A percentile compares a stretch with the other conserved stretches of the same genome.
phyloP scores from a whole-genome alignment of 805 yeast species.

The Spathaspora sp. region DNA sequence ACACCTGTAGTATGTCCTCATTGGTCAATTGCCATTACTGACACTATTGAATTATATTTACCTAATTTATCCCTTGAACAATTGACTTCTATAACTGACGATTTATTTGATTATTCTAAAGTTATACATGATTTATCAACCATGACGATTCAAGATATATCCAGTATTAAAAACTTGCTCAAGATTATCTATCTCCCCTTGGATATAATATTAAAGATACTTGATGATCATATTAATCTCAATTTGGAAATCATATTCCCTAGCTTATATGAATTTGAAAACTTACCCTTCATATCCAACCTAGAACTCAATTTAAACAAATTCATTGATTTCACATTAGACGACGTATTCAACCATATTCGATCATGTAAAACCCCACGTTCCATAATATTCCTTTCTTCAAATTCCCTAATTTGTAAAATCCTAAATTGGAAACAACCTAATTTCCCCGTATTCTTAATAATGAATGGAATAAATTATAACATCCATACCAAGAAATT shows the following conservation, averaged over 20 bases:
- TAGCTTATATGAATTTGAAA: conserved; percentile 43
- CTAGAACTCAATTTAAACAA: conserved; percentile 56
- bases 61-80: conserved; percentile 54
- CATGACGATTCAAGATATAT: conserved; percentile 34
- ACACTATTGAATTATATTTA: conserved; percentile 55
- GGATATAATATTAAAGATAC: conserved; percentile 48
- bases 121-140: conserved; percentile 35
- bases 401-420: conserved; percentile 87
- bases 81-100: conserved; percentile 34
- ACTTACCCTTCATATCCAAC: conserved; percentile 37
- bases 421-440: conserved; percentile 98
- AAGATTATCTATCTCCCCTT: conserved; percentile 55
- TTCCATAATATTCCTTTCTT: conserved; percentile 78
- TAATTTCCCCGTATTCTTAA: conserved; percentile 88
- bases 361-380: conserved; percentile 39
- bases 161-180: conserved; percentile 41
- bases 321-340: conserved; percentile 71
- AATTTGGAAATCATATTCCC: conserved; percentile 79
- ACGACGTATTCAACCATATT: conserved; percentile 75
- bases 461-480: conserved; percentile 62
- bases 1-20: conserved; percentile 80
- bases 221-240: conserved; percentile 61
- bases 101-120: conserved; percentile 36
- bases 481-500: conserved; percentile 21
- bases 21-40: conserved; percentile 50